Evolutionary conservation across 257 asterid species (phyloP).

Genomic region (Gentiana straminea): DNA sequence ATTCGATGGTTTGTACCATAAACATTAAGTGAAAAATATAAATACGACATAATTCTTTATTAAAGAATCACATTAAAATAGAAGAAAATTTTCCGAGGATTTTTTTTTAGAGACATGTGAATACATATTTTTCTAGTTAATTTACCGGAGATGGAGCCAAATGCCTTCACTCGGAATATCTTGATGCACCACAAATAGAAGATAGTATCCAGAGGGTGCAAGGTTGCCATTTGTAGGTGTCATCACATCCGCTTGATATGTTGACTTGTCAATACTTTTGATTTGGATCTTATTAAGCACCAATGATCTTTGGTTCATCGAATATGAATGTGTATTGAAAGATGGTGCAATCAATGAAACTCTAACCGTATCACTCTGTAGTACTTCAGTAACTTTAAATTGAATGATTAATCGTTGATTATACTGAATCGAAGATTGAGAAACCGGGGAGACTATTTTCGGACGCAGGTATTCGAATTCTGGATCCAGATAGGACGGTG

Average conservation of each 20-base stretch:
- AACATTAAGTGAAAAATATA: no score
- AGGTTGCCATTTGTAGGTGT: slow-evolving; percentile 12
- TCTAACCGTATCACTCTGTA: slow-evolving; percentile 8
- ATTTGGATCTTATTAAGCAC: slow-evolving; percentile 6
- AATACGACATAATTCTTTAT: no score
- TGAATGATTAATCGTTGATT: slow-evolving; percentile 2
- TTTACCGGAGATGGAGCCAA: slow-evolving; percentile 29
- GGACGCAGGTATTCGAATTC: slow-evolving; percentile 7
- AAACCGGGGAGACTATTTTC: slow-evolving; percentile 8
- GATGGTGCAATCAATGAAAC: slow-evolving; percentile 33
- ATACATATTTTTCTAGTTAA: no score
- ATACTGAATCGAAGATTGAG: slow-evolving; percentile 14
- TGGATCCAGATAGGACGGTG: slow-evolving; percentile 22
- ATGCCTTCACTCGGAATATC: slow-evolving; percentile 33
- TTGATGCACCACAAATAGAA: slow-evolving; percentile 26
- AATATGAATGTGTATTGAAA: slow-evolving; percentile 30
- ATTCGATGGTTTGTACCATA: no score
- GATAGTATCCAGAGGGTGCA: slow-evolving; percentile 30
- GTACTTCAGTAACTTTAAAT: slow-evolving; percentile 6
- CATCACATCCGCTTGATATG: slow-evolving; percentile 8
- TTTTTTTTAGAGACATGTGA: no score
- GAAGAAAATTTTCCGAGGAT: no score
- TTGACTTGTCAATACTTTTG: slow-evolving; percentile 8
- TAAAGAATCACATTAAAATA: no score
- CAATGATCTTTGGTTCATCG: slow-evolving; percentile 39